A percentile compares a stretch with the other conserved stretches of the same genome.
These are phyloP conservation scores for Pseudogymnoascus sp. DNA, from an alignment of 2,329 filamentous ascomycete genomes.

Conservation along the genomic window DNA sequence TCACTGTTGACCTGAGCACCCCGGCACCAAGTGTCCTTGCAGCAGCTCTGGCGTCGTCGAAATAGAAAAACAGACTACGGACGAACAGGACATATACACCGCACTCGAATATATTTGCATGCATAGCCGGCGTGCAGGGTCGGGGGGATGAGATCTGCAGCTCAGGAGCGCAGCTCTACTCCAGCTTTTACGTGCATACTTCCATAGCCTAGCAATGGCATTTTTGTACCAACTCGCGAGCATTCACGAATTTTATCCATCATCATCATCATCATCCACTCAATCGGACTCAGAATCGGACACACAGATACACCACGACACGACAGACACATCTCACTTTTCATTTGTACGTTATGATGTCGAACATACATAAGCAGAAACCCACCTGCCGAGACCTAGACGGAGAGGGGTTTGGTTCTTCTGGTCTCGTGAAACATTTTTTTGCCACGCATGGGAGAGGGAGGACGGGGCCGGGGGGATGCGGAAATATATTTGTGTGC, in stretches of 20 bases:
- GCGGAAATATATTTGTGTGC: neutral
- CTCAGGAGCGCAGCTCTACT: neutral
- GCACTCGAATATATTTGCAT: constrained; percentile 1
- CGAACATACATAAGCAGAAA: constrained; percentile 3
- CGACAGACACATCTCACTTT: neutral
- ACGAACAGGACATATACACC: neutral
- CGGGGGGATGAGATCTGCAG: neutral
- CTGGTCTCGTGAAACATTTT: neutral
- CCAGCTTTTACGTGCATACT: neutral
- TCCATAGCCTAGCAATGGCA: neutral
- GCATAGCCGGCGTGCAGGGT: neutral
- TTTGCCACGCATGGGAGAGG: neutral
- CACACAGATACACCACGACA: neutral
- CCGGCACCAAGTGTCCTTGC: neutral
- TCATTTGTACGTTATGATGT: constrained; percentile 6
- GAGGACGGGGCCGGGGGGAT: neutral
- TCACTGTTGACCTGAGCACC: neutral
- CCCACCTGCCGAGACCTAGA: neutral
- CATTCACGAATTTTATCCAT: neutral
- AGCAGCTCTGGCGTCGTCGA: neutral
- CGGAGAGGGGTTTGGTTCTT: neutral
- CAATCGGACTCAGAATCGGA: neutral
- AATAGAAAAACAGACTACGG: neutral
- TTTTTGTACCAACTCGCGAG: neutral
- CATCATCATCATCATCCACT: neutral